Percentiles rank a stretch among this genome's conserved stretches.
Evolutionary conservation across 2,329 filamentous ascomycete species (phyloP).

Genomic region (Aspergillus eucalypticola): DNA sequence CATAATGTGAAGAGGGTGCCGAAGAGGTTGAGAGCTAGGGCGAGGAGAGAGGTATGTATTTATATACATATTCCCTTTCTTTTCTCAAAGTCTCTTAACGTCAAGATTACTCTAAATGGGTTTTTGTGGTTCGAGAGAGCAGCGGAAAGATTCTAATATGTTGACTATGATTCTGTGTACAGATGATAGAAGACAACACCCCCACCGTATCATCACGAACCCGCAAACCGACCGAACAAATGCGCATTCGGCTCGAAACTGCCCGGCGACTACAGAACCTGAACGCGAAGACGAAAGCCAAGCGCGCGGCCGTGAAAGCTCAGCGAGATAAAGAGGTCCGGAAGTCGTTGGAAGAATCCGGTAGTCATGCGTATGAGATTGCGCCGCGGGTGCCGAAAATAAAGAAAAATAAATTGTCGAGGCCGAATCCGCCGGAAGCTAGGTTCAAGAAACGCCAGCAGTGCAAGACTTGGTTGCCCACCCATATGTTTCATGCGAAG

Average conservation of each 20-base stretch:
- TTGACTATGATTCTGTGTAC: conserved; percentile 24
- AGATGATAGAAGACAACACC: conserved; percentile 90
- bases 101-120: background rate
- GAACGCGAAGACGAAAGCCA: conserved; percentile 47
- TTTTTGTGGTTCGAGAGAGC: no score
- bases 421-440: conserved; percentile 60
- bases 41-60: conserved; percentile 59
- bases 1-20: conserved; percentile 93
- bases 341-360: conserved; percentile 24
- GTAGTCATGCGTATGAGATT: conserved; percentile 36
- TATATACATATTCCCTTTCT: background rate
- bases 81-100: no score
- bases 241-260: conserved; percentile 67
- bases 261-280: conserved; percentile 69
- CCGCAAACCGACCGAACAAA: conserved; percentile 47
- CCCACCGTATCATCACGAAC: conserved; percentile 67
- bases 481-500: conserved; percentile 92
- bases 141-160: background rate
- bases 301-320: conserved; percentile 47
- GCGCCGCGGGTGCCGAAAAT: conserved; percentile 61
- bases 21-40: conserved; percentile 69
- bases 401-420: conserved; percentile 68
- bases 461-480: conserved; percentile 91
- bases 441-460: conserved; percentile 84
- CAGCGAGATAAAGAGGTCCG: conserved; percentile 36